Conservation (phyloP, 2,329 filamentous ascomycete genomes). For the Tympanopsis confertula region DNA sequence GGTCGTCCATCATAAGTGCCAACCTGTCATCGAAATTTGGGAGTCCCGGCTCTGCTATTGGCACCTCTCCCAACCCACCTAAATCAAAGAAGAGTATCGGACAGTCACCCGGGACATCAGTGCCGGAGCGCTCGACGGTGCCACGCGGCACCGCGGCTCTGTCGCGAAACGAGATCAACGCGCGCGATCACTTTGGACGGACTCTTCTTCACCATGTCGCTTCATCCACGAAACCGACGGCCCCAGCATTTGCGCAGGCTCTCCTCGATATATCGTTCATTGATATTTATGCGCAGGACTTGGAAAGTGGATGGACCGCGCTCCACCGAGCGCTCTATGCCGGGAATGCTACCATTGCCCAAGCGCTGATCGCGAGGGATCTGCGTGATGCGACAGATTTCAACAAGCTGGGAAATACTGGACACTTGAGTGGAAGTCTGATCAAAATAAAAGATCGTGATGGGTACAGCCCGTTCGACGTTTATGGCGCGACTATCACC, state of each 20-base stretch:
- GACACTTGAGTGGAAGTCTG: background rate
- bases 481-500: background rate
- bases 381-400: background rate
- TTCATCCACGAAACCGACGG: background rate
- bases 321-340: conserved; percentile 1
- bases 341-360: conserved; percentile 1
- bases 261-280: background rate
- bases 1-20: background rate
- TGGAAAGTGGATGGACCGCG: conserved; percentile 1
- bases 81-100: background rate
- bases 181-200: background rate
- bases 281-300: background rate
- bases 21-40: background rate
- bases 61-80: background rate
- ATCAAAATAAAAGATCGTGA: conserved; percentile 1
- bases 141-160: background rate
- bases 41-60: background rate
- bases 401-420: background rate
- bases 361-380: background rate
- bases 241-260: background rate
- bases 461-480: background rate
- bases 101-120: background rate
- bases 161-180: background rate
- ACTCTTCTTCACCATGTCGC: background rate
- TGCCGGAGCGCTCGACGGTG: background rate